Base-by-base conservation (phyloP, 352 stramenopile species). In the Phytophthora fragariae region DNA sequence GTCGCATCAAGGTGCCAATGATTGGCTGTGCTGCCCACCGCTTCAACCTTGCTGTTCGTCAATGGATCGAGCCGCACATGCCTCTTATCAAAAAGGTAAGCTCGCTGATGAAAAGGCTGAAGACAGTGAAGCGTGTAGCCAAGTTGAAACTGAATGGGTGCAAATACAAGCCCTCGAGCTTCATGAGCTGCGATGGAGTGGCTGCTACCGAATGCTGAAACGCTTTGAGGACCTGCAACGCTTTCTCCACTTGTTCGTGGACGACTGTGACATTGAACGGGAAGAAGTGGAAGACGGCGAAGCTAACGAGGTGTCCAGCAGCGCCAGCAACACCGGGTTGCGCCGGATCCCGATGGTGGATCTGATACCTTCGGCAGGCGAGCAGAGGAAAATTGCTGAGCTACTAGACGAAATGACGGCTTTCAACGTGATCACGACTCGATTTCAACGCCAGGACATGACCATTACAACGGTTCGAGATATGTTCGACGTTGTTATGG, bases 201-300 rank as follows among this genome's bases (percentile, higher is more conserved):
- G 24, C 24, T 27, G 24, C 24, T 27, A 27, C 24, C 24, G 24
- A 27, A 27, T 68, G 24, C 24, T 62, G 24, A 21, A 68, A 12
- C 37, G 50, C 2, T 68, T 68, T 12, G 62, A 68, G 2, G 62
- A 39, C 49, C 53, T 61, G 7, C 62, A 19, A n/a, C 62, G 47
- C 12, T 47, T 55, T 9, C 19, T 68, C 29, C 24, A 68, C 21
- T 33, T 37, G 2, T 69, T 69, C 56, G 12, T 5, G 15, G 53
- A 62, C 31, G 62, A 62, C 14, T 57, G 27, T 35, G 17, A 15
- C 1, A 37, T 60, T 1, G 62, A 67, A 47, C 49, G 61, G 21
- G 61, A 67, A 24, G 12, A 57, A 8, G 10, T n/a, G 0, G 52
- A 33, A 2, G 24, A 68, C 21, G 37, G 9, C 46, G 47, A 17